Evolutionary conservation across 495 filamentous ascomycete species (phyloP).

Genomic region (Xylaria intraflava): DNA sequence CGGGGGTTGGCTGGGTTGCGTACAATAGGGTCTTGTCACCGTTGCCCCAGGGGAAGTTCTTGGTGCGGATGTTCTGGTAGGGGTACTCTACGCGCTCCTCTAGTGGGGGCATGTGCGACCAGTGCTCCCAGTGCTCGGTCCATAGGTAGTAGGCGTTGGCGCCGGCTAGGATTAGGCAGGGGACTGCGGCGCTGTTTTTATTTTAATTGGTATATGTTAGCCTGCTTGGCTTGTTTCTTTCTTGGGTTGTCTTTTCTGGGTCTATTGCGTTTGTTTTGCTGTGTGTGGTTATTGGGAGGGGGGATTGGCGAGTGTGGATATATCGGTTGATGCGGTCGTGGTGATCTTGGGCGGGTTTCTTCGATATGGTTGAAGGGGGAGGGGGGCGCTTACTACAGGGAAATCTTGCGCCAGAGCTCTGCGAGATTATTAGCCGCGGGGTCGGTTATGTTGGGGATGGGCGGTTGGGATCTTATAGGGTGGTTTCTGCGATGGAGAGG

Average conservation of each 20-base stretch:
- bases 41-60: conserved; percentile 87
- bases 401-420: conserved; percentile 94
- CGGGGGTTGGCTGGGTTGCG: conserved; percentile 6
- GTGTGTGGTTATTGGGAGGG: background rate
- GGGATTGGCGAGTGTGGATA: background rate
- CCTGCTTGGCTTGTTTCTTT: conserved; percentile 1
- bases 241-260: background rate
- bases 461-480: background rate
- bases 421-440: conserved; percentile 16
- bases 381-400: conserved; percentile 66
- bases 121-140: conserved; percentile 95
- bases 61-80: conserved; percentile 87
- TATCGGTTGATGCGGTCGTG: too few relatives aligned
- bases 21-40: conserved; percentile 69
- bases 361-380: conserved; percentile 2
- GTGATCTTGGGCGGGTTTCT: background rate
- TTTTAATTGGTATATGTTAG: background rate
- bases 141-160: conserved; percentile 84
- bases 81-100: conserved; percentile 86
- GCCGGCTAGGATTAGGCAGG: conserved; percentile 59
- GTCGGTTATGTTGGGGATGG: background rate
- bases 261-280: too few relatives aligned
- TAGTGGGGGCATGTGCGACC: conserved; percentile 73
- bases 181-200: conserved; percentile 57
- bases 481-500: too few relatives aligned